These are phyloP conservation scores for Sclerotinia trifoliorum DNA, from an alignment of 2,329 filamentous ascomycete species.

Conservation along the genomic window DNA sequence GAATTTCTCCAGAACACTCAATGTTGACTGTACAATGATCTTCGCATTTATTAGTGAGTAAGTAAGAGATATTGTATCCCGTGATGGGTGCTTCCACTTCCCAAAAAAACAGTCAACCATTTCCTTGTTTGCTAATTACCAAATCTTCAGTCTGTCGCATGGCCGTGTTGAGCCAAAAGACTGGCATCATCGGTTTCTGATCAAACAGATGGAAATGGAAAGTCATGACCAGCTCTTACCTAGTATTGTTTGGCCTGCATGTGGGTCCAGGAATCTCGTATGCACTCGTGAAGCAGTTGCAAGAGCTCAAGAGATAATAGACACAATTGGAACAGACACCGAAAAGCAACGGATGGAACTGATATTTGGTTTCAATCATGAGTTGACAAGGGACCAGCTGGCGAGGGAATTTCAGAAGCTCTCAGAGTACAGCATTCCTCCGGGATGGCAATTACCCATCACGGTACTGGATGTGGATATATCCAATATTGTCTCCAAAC, in stretches of 20 bases:
- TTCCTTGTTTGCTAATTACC: slow-evolving; percentile 13
- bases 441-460: slow-evolving; percentile 58
- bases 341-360: slow-evolving; percentile 56
- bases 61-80: slow-evolving; percentile 15
- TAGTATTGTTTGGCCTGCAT: slow-evolving; percentile 60
- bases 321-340: slow-evolving; percentile 57
- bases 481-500: slow-evolving; percentile 38
- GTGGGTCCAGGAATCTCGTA: slow-evolving; percentile 52
- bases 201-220: slow-evolving; percentile 61
- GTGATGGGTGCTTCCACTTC: not conserved
- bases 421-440: slow-evolving; percentile 54
- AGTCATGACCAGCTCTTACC: slow-evolving; percentile 57
- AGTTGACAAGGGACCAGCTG: slow-evolving; percentile 28
- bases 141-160: slow-evolving; percentile 43
- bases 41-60: slow-evolving; percentile 64
- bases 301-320: slow-evolving; percentile 63
- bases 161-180: slow-evolving; percentile 37
- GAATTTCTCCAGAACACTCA: slow-evolving; percentile 46
- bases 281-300: slow-evolving; percentile 61
- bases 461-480: slow-evolving; percentile 49
- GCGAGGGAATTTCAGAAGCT: slow-evolving; percentile 44
- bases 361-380: slow-evolving; percentile 46
- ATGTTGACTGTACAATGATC: slow-evolving; percentile 63
- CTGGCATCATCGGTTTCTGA: slow-evolving; percentile 39
- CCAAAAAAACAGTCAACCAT: not conserved